A percentile compares a stretch with the other conserved stretches of the same genome.
Evolutionary conservation across 257 asterid species (phyloP).

Genomic region (Ligustrum vulgare): DNA sequence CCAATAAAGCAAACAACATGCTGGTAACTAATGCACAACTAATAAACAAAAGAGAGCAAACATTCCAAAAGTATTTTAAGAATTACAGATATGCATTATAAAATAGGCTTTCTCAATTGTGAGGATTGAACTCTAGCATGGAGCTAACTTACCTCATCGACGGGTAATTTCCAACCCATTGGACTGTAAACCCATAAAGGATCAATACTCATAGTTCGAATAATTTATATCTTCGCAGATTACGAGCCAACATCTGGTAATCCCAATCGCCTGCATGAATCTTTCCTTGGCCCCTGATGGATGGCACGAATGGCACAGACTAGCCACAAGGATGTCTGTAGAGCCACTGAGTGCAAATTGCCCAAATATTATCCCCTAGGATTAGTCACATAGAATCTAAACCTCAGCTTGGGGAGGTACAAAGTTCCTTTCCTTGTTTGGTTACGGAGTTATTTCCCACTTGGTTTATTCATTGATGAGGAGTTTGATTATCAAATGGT

Average conservation of each 20-base stretch:
- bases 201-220: not conserved
- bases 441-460: not conserved
- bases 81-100: not conserved
- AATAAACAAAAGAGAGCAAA: not conserved
- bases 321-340: too few species aligned
- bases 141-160: not conserved
- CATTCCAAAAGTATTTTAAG: not conserved
- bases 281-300: too few species aligned
- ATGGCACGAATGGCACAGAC: too few species aligned
- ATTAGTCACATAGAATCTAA: too few species aligned
- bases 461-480: not conserved
- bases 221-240: not conserved
- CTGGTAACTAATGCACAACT: constrained; percentile 9
- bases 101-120: not conserved
- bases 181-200: not conserved
- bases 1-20: constrained; percentile 21
- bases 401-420: too few species aligned
- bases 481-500: not conserved
- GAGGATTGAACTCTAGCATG: not conserved
- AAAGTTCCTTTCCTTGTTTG: too few species aligned
- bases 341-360: too few species aligned
- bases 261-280: too few species aligned
- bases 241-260: not conserved
- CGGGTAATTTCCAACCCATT: not conserved
- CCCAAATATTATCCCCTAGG: too few species aligned